Conservation (phyloP, 352 stramenopile species). For the Thraustotheca clavata region DNA sequence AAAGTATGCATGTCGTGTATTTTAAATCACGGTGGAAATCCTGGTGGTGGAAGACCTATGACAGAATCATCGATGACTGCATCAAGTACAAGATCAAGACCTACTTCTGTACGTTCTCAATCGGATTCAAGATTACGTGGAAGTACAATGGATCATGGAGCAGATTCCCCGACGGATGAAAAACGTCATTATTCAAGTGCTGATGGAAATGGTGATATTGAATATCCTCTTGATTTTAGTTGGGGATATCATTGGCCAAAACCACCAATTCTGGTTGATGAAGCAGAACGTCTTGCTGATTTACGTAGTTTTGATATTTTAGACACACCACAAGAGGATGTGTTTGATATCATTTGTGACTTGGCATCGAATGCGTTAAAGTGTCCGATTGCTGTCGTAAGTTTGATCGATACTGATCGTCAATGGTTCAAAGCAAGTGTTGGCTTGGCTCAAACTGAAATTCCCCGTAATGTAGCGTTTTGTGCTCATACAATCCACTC, state of each 20-base stretch:
- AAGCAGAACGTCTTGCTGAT: conserved; percentile 63
- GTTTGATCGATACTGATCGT: conserved; percentile 74
- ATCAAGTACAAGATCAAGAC: conserved; percentile 30
- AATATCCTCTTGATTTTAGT: conserved; percentile 83
- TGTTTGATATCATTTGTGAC: conserved; percentile 87
- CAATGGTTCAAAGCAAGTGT: conserved; percentile 86
- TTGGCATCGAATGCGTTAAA: conserved; percentile 81
- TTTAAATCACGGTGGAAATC: conserved; percentile 67
- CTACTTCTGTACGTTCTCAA: not conserved
- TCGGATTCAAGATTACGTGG: not conserved
- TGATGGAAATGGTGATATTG: conserved; percentile 41
- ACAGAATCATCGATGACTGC: conserved; percentile 29
- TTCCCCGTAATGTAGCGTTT: conserved; percentile 78
- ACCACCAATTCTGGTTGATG: conserved; percentile 57
- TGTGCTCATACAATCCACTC: conserved; percentile 81
- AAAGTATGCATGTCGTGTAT: conserved; percentile 87
- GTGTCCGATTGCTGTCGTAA: conserved; percentile 80
- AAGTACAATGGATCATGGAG: not conserved
- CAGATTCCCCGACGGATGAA: not conserved
- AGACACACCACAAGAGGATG: conserved; percentile 76
- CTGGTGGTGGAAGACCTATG: conserved; percentile 53
- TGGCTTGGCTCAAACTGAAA: conserved; percentile 75
- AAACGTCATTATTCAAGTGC: not conserved
- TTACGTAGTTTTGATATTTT: conserved; percentile 81
- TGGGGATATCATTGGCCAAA: conserved; percentile 85